A percentile compares a stretch with the other conserved stretches of the same genome.
These are phyloP conservation scores for Strigomonas galati DNA, from an alignment of 208 protist genomes.

Conservation along the genomic window DNA sequence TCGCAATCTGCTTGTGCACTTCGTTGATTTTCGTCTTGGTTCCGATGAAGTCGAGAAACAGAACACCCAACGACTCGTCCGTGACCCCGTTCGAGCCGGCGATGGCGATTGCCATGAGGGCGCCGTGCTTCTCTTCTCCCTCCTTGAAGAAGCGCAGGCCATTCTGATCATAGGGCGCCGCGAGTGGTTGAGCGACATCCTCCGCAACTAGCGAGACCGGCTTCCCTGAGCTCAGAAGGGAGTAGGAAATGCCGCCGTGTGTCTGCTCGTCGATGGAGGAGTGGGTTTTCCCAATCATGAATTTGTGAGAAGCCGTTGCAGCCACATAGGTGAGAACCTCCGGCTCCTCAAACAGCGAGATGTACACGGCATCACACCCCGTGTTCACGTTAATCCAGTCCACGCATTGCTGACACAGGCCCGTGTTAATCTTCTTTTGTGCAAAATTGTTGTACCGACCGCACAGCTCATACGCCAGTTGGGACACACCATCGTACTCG, in stretches of 20 bases:
- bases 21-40: constrained; percentile 32
- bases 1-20: constrained; percentile 39
- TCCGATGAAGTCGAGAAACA: constrained; percentile 48
- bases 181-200: constrained; percentile 19
- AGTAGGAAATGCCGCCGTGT: constrained; percentile 30
- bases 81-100: constrained; percentile 19
- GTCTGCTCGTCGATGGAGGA: constrained; percentile 22
- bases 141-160: constrained; percentile 28
- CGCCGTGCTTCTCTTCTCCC: constrained; percentile 27
- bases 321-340: constrained; percentile 28
- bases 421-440: constrained; percentile 14
- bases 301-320: constrained; percentile 34
- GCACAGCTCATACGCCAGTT: constrained; percentile 28
- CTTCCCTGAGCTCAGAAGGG: constrained; percentile 17
- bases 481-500: constrained; percentile 19
- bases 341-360: constrained; percentile 23
- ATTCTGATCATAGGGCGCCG: constrained; percentile 16
- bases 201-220: constrained; percentile 16
- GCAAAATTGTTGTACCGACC: constrained; percentile 16
- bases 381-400: constrained; percentile 45
- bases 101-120: constrained; percentile 26
- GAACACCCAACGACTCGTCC: constrained; percentile 26
- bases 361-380: constrained; percentile 35
- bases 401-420: constrained; percentile 49
- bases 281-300: constrained; percentile 37